Conservation (phyloP, 768 basidiomycete species). For the Pleurotus tuoliensis region DNA sequence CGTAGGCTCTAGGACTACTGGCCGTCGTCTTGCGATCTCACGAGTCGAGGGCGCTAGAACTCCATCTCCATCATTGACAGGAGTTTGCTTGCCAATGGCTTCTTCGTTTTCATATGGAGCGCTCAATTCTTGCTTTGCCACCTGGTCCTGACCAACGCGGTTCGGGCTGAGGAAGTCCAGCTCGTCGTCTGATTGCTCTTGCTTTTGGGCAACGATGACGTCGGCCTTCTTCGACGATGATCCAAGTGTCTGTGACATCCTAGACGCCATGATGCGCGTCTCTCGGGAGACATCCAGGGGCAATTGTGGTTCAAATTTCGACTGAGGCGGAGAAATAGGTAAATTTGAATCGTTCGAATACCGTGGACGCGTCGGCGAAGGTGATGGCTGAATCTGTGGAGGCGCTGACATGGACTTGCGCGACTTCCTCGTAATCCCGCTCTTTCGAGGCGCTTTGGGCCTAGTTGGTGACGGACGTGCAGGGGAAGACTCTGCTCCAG, state of each 20-base stretch:
- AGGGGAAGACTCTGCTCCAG: slow-evolving; percentile 83
- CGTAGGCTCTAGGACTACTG: slow-evolving; percentile 8
- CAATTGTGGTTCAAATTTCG: slow-evolving; percentile 53
- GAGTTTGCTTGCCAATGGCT: slow-evolving; percentile 10
- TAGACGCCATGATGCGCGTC: slow-evolving; percentile 16
- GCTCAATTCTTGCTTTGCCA: slow-evolving; percentile 15
- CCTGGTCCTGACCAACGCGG: background rate
- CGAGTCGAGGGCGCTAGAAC: slow-evolving; percentile 16
- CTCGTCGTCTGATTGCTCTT: slow-evolving; percentile 20
- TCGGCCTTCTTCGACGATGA: background rate
- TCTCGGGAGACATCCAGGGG: slow-evolving; percentile 31
- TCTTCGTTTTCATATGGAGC: slow-evolving; percentile 6
- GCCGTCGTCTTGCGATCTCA: slow-evolving; percentile 10
- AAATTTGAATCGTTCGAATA: slow-evolving; percentile 15
- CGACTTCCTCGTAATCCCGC: slow-evolving; percentile 40
- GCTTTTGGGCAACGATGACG: slow-evolving; percentile 7
- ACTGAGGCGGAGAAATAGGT: slow-evolving; percentile 45
- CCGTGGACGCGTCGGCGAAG: slow-evolving; percentile 32
- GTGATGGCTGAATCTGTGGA: slow-evolving; percentile 46
- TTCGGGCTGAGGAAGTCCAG: slow-evolving; percentile 13
- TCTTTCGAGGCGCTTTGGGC: slow-evolving; percentile 38
- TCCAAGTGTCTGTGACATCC: slow-evolving; percentile 12
- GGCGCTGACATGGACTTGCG: slow-evolving; percentile 75
- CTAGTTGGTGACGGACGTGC: slow-evolving; percentile 54
- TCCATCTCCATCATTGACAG: slow-evolving; percentile 20